Percentiles rank a stretch among this genome's conserved stretches.
Evolutionary conservation across 352 stramenopile genomes (phyloP).

Genomic region (Phytophthora megakarya): DNA sequence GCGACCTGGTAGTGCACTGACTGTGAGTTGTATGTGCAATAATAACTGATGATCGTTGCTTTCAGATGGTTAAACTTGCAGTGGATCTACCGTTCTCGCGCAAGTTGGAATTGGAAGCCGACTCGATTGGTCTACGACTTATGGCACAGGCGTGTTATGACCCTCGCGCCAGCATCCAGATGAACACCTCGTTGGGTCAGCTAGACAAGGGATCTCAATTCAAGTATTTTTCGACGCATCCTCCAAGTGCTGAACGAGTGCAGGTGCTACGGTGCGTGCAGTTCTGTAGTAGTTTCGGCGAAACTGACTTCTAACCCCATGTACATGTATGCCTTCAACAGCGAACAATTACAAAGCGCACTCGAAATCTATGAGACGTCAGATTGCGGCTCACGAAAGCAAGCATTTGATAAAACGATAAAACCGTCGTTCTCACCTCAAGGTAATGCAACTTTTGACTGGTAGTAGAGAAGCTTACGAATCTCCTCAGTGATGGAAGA

Average conservation of each 20-base stretch:
- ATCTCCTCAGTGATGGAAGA: no score
- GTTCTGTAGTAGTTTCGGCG: neutral
- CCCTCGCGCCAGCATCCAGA: conserved; percentile 57
- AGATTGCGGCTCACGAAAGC: conserved; percentile 41
- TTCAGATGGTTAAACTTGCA: conserved; percentile 52
- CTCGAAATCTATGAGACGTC: conserved; percentile 53
- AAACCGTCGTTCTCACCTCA: conserved; percentile 34
- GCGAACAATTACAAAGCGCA: conserved; percentile 46
- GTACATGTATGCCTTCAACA: no score
- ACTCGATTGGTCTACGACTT: conserved; percentile 58
- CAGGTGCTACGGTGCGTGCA: conserved; percentile 43
- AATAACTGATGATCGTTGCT: conserved; percentile 2
- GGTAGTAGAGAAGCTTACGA: no score
- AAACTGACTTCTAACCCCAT: neutral
- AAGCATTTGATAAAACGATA: conserved; percentile 42
- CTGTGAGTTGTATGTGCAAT: neutral
- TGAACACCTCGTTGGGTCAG: conserved; percentile 47
- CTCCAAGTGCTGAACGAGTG: conserved; percentile 67
- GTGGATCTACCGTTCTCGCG: conserved; percentile 64
- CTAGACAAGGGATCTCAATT: conserved; percentile 38
- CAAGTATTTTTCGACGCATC: conserved; percentile 83
- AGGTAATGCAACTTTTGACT: conserved; percentile 22
- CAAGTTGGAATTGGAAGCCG: conserved; percentile 59
- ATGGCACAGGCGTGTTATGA: conserved; percentile 68
- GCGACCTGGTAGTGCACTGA: conserved; percentile 45